Base-by-base conservation (phyloP, 768 basidiomycete species). In the Amanita phalloides region DNA sequence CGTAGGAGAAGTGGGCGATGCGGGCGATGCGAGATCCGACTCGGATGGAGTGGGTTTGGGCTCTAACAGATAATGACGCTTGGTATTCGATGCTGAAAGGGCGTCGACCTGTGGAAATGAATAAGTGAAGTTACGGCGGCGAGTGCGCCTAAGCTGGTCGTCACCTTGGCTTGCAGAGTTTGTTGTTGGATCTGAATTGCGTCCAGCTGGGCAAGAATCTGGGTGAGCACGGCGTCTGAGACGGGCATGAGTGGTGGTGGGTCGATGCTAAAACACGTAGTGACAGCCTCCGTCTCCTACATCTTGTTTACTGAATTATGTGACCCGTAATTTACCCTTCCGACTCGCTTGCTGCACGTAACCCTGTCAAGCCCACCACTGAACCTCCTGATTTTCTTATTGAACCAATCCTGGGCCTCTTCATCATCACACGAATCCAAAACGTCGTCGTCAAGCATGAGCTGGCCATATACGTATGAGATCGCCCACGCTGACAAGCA, bases 151-250 rank as follows among this genome's bases (percentile, higher is more conserved):
- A 37, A 43, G 21, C 39, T 49, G 13, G 32, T 7, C 36, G 57
- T 38, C 57, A 90, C 88, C 75, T 92, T 88, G 21, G 85, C 81
- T 57, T 89, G 84, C 60, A 91, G 71, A 0, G 79, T 74, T 64
- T 89, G 85, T 62, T 91, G 87, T 45, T 79, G 79, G 45, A 83
- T 66, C 63, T 87, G 84, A 60, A 92, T 71, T 3, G 77, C 71
- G 57, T 84, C 74, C 49, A 92, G 76, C 66, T 84, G 83, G 5
- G 71, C 67, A 6, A 90, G 72, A 51, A 92, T 90, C 64, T 90
- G 84, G 0, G 76, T 74, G 45, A 92, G 70, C 6, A 82, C 64
- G 10, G 81, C 79, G 53, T 86, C 83, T 47, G 76, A 69, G 9
- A 62, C 61, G 1, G 72, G 53, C 74, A 74, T 73, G 36, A 17